A percentile compares a stretch with the other conserved stretches of the same genome.
phyloP scores from a whole-genome alignment of 139 green algal species.

The Astrephomene gubernaculifera region DNA sequence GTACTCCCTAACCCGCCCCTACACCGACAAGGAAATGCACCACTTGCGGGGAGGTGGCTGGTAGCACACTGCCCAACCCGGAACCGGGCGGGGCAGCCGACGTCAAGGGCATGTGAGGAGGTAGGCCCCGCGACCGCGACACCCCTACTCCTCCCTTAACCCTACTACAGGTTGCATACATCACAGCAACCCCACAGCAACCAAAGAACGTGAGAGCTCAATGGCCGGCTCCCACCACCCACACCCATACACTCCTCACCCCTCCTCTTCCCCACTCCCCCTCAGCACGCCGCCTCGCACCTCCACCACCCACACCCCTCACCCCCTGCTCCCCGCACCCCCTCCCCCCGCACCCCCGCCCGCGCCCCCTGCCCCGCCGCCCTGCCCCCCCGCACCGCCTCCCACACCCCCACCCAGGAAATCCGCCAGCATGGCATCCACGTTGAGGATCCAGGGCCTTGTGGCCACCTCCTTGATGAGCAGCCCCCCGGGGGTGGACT shows the following conservation, averaged over 20 bases:
- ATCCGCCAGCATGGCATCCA: slow-evolving; percentile 49
- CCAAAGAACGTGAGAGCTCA: too few relatives aligned
- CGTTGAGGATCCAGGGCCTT: slow-evolving; percentile 43
- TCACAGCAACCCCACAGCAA: too few relatives aligned
- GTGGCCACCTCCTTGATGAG: slow-evolving; percentile 20
- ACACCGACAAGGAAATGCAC: too few relatives aligned
- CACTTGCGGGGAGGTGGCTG: too few relatives aligned
- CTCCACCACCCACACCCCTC: neutral
- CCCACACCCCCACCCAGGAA: slow-evolving; percentile 41
- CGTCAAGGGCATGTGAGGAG: too few relatives aligned
- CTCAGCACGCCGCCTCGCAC: neutral
- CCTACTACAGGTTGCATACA: too few relatives aligned
- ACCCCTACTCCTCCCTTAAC: too few relatives aligned
- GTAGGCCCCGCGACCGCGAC: too few relatives aligned
- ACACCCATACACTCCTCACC: neutral
- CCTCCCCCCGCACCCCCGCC: neutral
- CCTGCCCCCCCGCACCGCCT: neutral
- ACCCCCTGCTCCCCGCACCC: neutral
- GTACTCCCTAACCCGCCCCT: too few relatives aligned
- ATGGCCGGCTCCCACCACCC: neutral
- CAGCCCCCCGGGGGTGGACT: slow-evolving; percentile 35
- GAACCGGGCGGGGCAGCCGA: too few relatives aligned
- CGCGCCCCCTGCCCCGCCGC: neutral
- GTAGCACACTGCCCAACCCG: too few relatives aligned
- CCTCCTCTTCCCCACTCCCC: neutral